Evolutionary conservation across 441 rosid genomes (phyloP).

Genomic region (Viola pubescens): DNA sequence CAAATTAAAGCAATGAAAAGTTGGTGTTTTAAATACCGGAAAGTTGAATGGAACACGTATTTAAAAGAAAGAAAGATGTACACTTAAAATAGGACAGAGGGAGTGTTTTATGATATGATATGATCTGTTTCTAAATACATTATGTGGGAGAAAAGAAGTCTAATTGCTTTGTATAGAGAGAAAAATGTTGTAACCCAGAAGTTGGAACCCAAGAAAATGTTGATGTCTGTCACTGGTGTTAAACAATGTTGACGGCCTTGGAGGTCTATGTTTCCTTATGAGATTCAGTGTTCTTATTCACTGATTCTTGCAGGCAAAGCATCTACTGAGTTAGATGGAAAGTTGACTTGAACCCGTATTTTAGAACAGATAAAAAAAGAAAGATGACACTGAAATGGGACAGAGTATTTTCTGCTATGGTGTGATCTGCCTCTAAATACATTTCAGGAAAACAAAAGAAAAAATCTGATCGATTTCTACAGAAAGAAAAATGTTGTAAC

Average conservation of each 20-base stretch:
- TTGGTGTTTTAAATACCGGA: too few relatives aligned
- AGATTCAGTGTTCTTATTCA: constrained; percentile 1
- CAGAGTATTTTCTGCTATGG: not conserved
- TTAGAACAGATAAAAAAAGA: too few relatives aligned
- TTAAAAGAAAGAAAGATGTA: too few relatives aligned
- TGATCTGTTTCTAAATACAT: not conserved
- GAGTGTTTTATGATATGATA: not conserved
- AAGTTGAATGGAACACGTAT: too few relatives aligned
- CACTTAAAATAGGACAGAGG: not conserved
- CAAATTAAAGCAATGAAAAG: too few relatives aligned
- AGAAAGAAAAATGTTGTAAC: not conserved
- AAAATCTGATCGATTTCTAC: not conserved
- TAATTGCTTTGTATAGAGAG: not conserved
- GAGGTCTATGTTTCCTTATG: not conserved
- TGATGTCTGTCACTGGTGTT: not conserved
- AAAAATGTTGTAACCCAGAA: not conserved
- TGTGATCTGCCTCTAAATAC: not conserved
- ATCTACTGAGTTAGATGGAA: constrained; percentile 26
- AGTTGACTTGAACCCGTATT: too few relatives aligned
- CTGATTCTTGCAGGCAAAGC: constrained; percentile 46
- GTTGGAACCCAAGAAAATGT: not conserved
- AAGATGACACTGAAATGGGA: too few relatives aligned
- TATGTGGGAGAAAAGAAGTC: not conserved
- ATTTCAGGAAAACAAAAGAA: not conserved
- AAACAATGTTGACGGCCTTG: not conserved